phyloP scores from a whole-genome alignment of 345 rosid genomes.

The Lepidium sativum region DNA sequence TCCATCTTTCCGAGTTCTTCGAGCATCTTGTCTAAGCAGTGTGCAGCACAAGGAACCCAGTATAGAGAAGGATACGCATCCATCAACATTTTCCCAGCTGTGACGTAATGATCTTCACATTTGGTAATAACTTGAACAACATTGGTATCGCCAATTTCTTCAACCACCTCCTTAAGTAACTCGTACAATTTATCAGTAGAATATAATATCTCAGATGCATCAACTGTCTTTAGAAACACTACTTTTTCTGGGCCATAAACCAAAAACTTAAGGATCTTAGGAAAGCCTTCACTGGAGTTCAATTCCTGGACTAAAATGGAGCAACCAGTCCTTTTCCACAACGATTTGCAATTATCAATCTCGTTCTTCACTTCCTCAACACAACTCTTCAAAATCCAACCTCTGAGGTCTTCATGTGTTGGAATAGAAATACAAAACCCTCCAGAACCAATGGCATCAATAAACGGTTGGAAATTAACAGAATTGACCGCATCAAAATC shows the following conservation, averaged over 20 bases:
- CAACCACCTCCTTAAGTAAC: constrained; percentile 60
- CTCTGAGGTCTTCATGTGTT: constrained; percentile 51
- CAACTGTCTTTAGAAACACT: constrained; percentile 57
- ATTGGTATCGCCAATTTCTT: constrained; percentile 61
- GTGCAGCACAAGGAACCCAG: constrained; percentile 86
- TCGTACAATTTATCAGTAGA: constrained; percentile 51
- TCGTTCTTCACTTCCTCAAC: constrained; percentile 67
- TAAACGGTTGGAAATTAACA: constrained; percentile 54
- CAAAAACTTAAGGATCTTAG: constrained; percentile 43
- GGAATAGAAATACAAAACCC: constrained; percentile 43
- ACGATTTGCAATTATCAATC: constrained; percentile 25
- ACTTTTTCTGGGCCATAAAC: constrained; percentile 63
- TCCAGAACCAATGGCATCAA: constrained; percentile 56
- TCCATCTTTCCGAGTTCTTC: constrained; percentile 46
- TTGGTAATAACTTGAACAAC: constrained; percentile 85
- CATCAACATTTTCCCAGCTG: constrained; percentile 56
- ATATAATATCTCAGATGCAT: constrained; percentile 40
- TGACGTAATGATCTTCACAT: constrained; percentile 43
- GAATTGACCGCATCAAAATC: constrained; percentile 60
- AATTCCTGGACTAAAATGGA: constrained; percentile 67
- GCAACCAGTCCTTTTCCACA: constrained; percentile 71
- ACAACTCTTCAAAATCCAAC: constrained; percentile 62
- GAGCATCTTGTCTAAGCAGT: constrained; percentile 63
- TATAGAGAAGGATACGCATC: constrained; percentile 61
- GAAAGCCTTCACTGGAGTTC: constrained; percentile 35